These are phyloP conservation scores for Platismatia glauca DNA, from an alignment of 495 filamentous ascomycete species.

Conservation along the genomic window DNA sequence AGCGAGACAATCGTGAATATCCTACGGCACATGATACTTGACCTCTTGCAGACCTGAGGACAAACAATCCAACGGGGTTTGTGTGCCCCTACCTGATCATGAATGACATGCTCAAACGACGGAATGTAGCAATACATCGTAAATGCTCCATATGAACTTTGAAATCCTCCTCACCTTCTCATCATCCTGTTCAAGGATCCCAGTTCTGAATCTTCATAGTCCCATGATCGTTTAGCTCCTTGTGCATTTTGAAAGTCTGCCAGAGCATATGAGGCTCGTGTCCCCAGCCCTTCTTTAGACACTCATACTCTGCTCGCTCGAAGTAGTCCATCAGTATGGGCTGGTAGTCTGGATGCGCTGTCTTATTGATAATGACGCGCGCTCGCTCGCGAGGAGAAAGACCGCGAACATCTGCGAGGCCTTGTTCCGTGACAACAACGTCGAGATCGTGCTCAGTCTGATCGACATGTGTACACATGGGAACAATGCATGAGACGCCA, in stretches of 20 bases:
- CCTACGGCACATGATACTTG: neutral
- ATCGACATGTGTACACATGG: slow-evolving; percentile 53
- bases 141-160: neutral
- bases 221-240: slow-evolving; percentile 67
- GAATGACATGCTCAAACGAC: neutral
- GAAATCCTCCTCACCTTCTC: neutral
- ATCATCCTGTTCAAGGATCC: slow-evolving; percentile 25
- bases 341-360: slow-evolving; percentile 77
- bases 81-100: neutral
- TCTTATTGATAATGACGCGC: slow-evolving; percentile 78
- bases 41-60: neutral
- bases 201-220: slow-evolving; percentile 62
- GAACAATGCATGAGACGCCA: slow-evolving; percentile 76
- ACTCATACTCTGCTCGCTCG: slow-evolving; percentile 80
- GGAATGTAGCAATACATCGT: neutral
- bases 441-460: slow-evolving; percentile 91
- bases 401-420: slow-evolving; percentile 78
- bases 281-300: slow-evolving; percentile 78
- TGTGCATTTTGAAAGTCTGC: slow-evolving; percentile 70
- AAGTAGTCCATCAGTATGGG: slow-evolving; percentile 79
- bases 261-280: slow-evolving; percentile 83
- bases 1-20: neutral
- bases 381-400: slow-evolving; percentile 73
- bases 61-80: neutral
- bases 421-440: slow-evolving; percentile 79